Base-by-base conservation (phyloP, 1,284 basidiomycete genomes). In the Sphaerobolus stellatus region DNA sequence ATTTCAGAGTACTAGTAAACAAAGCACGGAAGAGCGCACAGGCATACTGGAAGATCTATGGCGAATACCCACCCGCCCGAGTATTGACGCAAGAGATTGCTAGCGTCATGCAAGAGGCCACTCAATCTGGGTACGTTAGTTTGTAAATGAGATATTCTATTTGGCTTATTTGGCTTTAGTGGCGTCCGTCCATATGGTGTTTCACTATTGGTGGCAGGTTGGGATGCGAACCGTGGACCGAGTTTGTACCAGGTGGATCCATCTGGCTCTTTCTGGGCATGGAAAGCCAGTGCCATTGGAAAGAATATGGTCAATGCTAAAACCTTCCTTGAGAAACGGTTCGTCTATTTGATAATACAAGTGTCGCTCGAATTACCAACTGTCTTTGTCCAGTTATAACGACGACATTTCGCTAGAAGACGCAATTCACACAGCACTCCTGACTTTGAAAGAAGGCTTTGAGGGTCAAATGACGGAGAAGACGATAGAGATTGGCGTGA, bases 241-340 rank as follows among this genome's bases (percentile, higher is more conserved):
- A 90, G 86, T 33, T 80, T 99, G 59, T 99, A 97, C 75, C 97
- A 99, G 73, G 96, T 99, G 52, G 97, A 99, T 75, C 97, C 97
- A 18, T 97, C 94, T 45, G 97, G 97, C 45, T 94, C 92, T 46
- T 99, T 94, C 75, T 98, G 95, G 95, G 95, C 97, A 49, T 99
- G 97, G 97, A 99, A 99, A 73, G 97, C 97, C 13, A 96, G 92
- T 68, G 97, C 97, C 14, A 99, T 99, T 66, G 97, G 97, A 36
- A 99, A 99, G 79, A 99, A 99, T 75, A 98, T 98, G 93, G 87
- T 94, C 52, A 99, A 99, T 68, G 97, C 95, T 51, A 99, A 99
- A 75, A 98, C 97, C 2, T 99, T 99, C 75, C 74, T 99, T 62
- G 97, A 99, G 76, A 99, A 99, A 75, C 83, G 94, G 92, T 94